Percentiles rank a stretch among this genome's conserved stretches.
These are phyloP conservation scores for Sistotremastrum niveocremeum DNA, from an alignment of 768 basidiomycete species.

Conservation along the genomic window DNA sequence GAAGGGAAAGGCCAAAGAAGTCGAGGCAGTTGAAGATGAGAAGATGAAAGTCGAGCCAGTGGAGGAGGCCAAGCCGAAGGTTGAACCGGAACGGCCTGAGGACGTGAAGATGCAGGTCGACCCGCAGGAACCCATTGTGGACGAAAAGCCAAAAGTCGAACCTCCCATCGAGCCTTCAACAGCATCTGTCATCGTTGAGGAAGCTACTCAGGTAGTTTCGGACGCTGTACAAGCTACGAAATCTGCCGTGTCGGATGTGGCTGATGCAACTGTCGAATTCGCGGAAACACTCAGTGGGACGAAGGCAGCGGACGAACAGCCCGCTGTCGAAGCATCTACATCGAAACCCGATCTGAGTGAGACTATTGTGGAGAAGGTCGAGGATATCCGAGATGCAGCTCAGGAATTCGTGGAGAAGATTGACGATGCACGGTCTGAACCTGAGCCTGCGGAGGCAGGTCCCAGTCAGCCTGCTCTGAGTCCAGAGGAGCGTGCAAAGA, in stretches of 20 bases:
- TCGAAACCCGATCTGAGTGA: conserved; percentile 1
- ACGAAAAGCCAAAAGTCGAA: conserved; percentile 2
- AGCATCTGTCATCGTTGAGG: too few relatives aligned
- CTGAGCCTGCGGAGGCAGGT: conserved; percentile 8
- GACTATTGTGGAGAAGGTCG: conserved; percentile 6
- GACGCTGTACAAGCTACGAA: background rate
- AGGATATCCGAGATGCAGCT: conserved; percentile 13
- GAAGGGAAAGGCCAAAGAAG: conserved; percentile 5
- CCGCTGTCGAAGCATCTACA: conserved; percentile 3
- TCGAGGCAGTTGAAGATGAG: background rate
- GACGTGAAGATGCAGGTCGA: conserved; percentile 2
- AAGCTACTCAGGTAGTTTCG: too few relatives aligned
- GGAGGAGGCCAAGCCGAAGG: conserved; percentile 4
- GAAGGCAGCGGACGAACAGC: background rate
- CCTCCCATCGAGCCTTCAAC: too few relatives aligned
- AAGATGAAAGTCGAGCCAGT: background rate
- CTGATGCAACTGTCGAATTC: conserved; percentile 2
- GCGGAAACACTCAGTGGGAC: background rate
- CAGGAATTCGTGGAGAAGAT: conserved; percentile 18
- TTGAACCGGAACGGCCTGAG: background rate
- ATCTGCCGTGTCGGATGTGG: conserved; percentile 1
- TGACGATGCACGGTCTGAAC: conserved; percentile 8
- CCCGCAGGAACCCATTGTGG: background rate
- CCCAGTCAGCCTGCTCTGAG: conserved; percentile 22
- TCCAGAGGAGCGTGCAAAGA: conserved; percentile 64